Base-by-base conservation (phyloP, 192 early-diverging fungal species). In the Chytriomyces hyalinus region DNA sequence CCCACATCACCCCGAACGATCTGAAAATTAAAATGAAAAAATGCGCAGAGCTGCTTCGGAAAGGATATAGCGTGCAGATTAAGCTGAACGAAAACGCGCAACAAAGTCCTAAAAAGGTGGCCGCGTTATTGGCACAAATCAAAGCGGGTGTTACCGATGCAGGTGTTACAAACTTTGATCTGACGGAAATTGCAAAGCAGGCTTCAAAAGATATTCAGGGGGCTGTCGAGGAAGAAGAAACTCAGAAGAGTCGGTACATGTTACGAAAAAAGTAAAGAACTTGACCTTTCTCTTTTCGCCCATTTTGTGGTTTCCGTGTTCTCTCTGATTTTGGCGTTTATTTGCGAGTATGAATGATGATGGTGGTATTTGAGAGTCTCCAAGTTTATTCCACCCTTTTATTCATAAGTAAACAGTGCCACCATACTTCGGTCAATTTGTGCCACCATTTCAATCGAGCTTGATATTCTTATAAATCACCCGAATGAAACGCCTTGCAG, bases 381-480 rank as follows among this genome's bases (percentile, higher is more conserved):
- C 36, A 36, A 2, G 36, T 36, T 36, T 36, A 3, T 36, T 36
- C 36, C 36, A 36, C 36, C 36, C 36, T 36, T 36, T 36, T 36
- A 36, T 36, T 36, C 36, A 36, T 36, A 36, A 36, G 36, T 36
- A 36, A 36, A 36, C 36, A 36, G 36, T n/a, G 22, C 57, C 57
- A 60, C 3, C 57, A 60, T 17, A 60, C 2, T 5, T 60, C 17
- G 17, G 22, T 60, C 57, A n/a, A n/a, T 60, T 60, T 3, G 17
- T 60, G 57, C 57, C 22, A 22, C 15, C 57, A 60, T 60, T 17
- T 79, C 62, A 80, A 48, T 80, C 80, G 13, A 95, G 88, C 83
- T 95, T 97, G 78, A 95, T 94, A 45, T 93, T 93, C 36, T 84
- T 81, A 83, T 93, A 96, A 28, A 96, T 94, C 72, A 87, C 90